Base-by-base conservation (phyloP, 495 filamentous ascomycete genomes). In the Penicillium coffeae region DNA sequence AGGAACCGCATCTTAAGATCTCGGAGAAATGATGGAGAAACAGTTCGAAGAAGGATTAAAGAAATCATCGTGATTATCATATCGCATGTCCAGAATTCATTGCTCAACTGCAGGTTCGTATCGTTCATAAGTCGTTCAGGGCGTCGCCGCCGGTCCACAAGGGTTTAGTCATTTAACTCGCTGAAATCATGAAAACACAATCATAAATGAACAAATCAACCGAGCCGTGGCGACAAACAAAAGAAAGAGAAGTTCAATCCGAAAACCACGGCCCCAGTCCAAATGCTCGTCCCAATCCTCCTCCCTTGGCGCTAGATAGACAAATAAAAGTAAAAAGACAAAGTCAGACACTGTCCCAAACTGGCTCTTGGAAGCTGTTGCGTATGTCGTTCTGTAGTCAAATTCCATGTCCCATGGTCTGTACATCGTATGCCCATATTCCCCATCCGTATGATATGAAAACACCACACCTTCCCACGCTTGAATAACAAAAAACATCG, bases 91-190 rank as follows among this genome's bases (percentile, higher is more conserved):
- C 5, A 12, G 20, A 45, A 39, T 50, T 34, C 34, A 21, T 45
- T 38, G 14, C 8, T 52, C 22, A 20, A 41, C 40, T 45, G 41
- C 37, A 52, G 25, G 25, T 30, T 56, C 55, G 43, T 61, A 35
- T 32, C 44, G 15, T 48, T 62, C 50, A 43, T 56, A 34, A 46
- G 36, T 52, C 39, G 38, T 55, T 36, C 35, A 45, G 34, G 51
- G 52, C 55, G 55, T 52, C 50, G 50, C 56, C 48, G 56, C 56
- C 52, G 54, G 42, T 35, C 21, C 48, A 52, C 25, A 22, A 21
- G 40, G 44, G 42, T 50, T 54, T 45, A 58, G 51, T 37, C 25
- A 30, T 30, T 30, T 32, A 44, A 45, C 35, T n/a, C n/a, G 16
- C 25, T 19, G 32, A 45, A 47, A 47, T 13, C 21, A 33, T 42